A percentile compares a stretch with the other conserved stretches of the same genome.
Conservation (phyloP, 768 basidiomycete genomes). For the Kwoniella sp. region DNA sequence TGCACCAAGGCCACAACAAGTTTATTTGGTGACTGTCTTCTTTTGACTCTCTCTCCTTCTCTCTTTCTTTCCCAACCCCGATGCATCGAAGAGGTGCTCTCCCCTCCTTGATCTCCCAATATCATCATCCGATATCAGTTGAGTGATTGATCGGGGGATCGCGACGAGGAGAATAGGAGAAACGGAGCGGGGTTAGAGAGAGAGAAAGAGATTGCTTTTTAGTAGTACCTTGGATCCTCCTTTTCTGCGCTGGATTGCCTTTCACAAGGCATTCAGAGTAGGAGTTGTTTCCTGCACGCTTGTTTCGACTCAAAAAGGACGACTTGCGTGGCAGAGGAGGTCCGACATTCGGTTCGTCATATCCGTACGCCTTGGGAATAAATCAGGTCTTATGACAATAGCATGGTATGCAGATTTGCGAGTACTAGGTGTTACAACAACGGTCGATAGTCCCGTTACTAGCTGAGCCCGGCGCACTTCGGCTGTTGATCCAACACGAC, state of each 20-base stretch:
- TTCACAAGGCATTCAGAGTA: too few species aligned
- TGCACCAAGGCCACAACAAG: too few species aligned
- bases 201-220: neutral
- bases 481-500: too few species aligned
- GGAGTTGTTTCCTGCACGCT: neutral
- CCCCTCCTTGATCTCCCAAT: constrained; percentile 11
- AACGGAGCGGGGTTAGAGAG: constrained; percentile 52
- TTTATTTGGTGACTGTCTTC: neutral
- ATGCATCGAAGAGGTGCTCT: constrained; percentile 48
- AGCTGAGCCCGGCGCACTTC: too few species aligned
- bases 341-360: too few species aligned
- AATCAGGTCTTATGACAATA: too few species aligned
- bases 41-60: constrained; percentile 9
- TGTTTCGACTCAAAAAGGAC: neutral
- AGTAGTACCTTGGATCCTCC: neutral
- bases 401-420: too few species aligned
- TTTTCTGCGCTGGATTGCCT: neutral
- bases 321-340: too few species aligned
- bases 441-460: too few species aligned
- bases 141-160: too few species aligned
- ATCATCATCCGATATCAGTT: neutral
- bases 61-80: constrained; percentile 33
- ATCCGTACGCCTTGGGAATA: too few species aligned
- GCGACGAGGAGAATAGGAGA: constrained; percentile 33
- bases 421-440: too few species aligned